Base-by-base conservation (phyloP, 805 yeast genomes). In the Kregervanrija pseudodelftensis region DNA sequence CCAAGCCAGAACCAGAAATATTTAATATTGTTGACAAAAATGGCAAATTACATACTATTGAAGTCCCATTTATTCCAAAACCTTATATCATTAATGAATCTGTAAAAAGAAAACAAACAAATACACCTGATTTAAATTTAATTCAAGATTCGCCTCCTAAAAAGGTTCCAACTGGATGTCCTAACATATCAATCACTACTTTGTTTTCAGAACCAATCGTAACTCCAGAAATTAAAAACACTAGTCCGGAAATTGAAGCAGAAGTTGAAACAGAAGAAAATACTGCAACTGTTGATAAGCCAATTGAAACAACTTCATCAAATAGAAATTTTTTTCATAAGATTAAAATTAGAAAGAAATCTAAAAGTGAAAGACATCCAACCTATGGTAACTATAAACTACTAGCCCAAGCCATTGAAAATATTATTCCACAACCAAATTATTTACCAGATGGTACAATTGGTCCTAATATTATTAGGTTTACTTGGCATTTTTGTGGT, bases 401-500 rank as follows among this genome's bases (percentile, higher is more conserved):
- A 1, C 65, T 72, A 7, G 59, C 59, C 36, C 58, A 58, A 33
- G 74, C 65, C 7, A 72, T 74, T 22, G 53, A 49, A 39, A 55
- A 57, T 12, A 51, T 56, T 15, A 51, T 71, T 28, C 60, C 63
- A 14, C 51, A 54, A 44, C 59, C 69, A 16, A 56, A 72, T 14
- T 80, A 76, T 58, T 90, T 83, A 31, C 52, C 53, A 54, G 82
- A 79, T 51, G 79, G 77, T 33, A 78, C 81, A 22, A 82, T 79
- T 49, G 93, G 90, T 1, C 96, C 95, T 9, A 78, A 82, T 12
- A 67, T 87, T 36, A 78, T 87, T 17, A 77, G 95, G 55, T 72
- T 85, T 44, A 84, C 95, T 28, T 87, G 95, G 95, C 95, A 87
- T 60, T 76, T 82, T 33, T 76, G 86, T 46, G 95, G 95, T n/a